A percentile compares a stretch with the other conserved stretches of the same genome.
Conservation (phyloP, 345 rosid species). For the Psidium friedrichsthalianum region DNA sequence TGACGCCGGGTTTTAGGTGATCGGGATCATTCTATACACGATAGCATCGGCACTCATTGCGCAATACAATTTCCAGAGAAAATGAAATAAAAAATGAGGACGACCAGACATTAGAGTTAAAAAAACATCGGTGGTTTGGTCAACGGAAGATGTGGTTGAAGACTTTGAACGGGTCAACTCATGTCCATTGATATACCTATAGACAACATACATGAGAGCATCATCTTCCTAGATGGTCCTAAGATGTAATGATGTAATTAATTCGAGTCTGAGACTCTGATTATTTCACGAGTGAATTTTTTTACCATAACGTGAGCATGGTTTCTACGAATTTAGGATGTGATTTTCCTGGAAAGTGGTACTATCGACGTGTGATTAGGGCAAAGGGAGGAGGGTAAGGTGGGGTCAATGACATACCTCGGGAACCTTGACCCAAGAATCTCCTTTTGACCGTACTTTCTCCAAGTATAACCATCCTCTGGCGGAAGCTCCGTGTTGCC, state of each 20-base stretch:
- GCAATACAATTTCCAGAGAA: not conserved
- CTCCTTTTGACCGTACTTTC: conserved; percentile 90
- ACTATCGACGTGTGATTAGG: not conserved
- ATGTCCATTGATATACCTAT: not conserved
- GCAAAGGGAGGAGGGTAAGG: not conserved
- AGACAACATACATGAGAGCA: not conserved
- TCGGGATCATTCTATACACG: not conserved
- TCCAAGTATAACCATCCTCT: conserved; percentile 74
- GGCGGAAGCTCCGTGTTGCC: conserved; percentile 74
- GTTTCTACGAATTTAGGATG: not conserved
- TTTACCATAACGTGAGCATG: not conserved
- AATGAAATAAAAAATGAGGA: not conserved
- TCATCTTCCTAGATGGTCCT: not conserved
- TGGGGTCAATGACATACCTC: conserved; percentile 30
- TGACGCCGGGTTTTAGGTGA: not conserved
- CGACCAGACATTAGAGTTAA: not conserved
- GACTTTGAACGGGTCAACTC: not conserved
- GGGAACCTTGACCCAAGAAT: conserved; percentile 60
- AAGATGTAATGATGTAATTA: not conserved
- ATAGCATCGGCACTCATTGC: not conserved
- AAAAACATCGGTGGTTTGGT: not conserved
- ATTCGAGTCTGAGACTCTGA: not conserved
- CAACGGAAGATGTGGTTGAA: not conserved
- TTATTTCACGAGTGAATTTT: not conserved
- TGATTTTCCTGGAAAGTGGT: not conserved